phyloP scores from a whole-genome alignment of 306 rosid genomes.

The Vigna radiata region DNA sequence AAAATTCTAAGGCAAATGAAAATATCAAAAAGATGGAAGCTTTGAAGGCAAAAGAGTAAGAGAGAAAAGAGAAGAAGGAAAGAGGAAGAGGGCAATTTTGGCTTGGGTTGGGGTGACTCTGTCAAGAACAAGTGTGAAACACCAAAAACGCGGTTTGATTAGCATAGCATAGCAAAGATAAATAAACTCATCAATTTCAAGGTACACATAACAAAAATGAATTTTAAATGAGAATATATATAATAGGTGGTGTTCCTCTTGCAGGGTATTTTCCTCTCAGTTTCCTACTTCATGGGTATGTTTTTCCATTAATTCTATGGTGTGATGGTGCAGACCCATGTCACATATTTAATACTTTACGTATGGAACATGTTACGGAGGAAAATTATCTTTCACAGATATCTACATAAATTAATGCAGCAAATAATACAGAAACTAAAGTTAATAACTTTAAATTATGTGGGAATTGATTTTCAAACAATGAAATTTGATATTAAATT shows the following conservation, averaged over 20 bases:
- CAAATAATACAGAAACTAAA: not conserved
- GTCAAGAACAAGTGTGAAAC: constrained; percentile 36
- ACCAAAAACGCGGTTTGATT: constrained; percentile 70
- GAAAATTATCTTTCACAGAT: not conserved
- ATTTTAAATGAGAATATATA: constrained; percentile 20
- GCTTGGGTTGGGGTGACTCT: not conserved
- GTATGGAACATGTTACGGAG: constrained; percentile 16
- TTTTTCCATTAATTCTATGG: not conserved
- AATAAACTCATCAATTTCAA: constrained; percentile 20
- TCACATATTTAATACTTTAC: constrained; percentile 3
- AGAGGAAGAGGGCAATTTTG: not conserved
- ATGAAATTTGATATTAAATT: no score
- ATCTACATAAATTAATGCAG: no score
- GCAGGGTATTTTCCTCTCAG: constrained; percentile 44
- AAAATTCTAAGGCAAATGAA: not conserved
- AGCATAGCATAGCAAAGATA: not conserved
- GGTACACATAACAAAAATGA: constrained; percentile 9
- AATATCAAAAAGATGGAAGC: not conserved
- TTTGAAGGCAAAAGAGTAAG: constrained; percentile 15
- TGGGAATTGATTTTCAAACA: no score
- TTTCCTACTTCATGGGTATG: constrained; percentile 44
- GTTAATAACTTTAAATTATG: no score
- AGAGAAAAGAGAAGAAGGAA: not conserved
- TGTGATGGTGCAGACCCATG: constrained; percentile 11
- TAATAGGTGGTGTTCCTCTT: constrained; percentile 36